phyloP scores from a whole-genome alignment of 148 eudicot species.

The Simmondsia chinensis region DNA sequence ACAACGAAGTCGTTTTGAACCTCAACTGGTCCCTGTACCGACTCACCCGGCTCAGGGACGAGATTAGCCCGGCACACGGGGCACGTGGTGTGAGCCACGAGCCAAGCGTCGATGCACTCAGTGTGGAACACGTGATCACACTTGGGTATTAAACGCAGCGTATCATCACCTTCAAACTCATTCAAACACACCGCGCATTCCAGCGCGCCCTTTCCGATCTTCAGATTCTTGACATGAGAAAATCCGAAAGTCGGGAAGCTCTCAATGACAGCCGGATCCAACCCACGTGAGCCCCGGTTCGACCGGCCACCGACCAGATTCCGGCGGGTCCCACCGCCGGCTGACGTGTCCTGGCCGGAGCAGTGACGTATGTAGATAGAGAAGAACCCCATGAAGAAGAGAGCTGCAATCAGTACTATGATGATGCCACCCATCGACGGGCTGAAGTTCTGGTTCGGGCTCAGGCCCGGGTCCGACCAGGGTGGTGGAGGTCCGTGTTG shows the following conservation, averaged over 20 bases:
- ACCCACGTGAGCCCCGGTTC: slow-evolving; percentile 28
- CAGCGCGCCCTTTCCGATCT: slow-evolving; percentile 37
- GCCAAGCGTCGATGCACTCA: slow-evolving; percentile 45
- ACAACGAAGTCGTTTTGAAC: slow-evolving; percentile 9
- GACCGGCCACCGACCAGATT: slow-evolving; percentile 21
- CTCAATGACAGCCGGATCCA: slow-evolving; percentile 23
- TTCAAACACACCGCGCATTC: slow-evolving; percentile 53
- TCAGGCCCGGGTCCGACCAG: not conserved
- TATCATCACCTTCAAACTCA: slow-evolving; percentile 47
- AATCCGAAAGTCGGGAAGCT: slow-evolving; percentile 36
- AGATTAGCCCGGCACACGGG: slow-evolving; percentile 36
- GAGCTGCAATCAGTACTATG: slow-evolving; percentile 36
- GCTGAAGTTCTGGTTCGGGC: slow-evolving; percentile 19
- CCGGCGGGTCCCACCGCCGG: slow-evolving; percentile 5
- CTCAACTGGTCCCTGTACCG: not conserved
- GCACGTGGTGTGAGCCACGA: slow-evolving; percentile 31
- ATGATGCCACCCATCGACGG: slow-evolving; percentile 51
- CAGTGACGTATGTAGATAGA: slow-evolving; percentile 67
- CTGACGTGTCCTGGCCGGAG: slow-evolving; percentile 10
- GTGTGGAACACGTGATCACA: slow-evolving; percentile 53
- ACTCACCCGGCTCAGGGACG: slow-evolving; percentile 12
- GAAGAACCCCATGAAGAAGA: slow-evolving; percentile 64
- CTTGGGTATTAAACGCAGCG: slow-evolving; percentile 34
- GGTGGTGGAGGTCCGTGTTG: slow-evolving; percentile 1
- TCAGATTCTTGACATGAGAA: slow-evolving; percentile 24